These are phyloP conservation scores for Podospora comata DNA, from an alignment of 495 filamentous ascomycete species.

Conservation along the genomic window DNA sequence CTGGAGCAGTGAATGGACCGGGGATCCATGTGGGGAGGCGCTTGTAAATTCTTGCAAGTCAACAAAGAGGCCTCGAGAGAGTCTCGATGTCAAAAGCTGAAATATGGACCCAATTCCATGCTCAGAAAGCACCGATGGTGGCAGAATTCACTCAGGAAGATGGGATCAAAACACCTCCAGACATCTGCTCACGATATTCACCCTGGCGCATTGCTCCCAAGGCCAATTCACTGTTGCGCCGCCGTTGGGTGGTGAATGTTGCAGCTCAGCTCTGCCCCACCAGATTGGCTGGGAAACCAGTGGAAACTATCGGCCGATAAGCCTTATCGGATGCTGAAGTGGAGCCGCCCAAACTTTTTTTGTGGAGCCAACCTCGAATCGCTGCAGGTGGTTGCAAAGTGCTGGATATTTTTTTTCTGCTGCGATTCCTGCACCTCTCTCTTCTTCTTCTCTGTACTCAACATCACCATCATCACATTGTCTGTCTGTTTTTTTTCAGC, in stretches of 20 bases:
- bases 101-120: not conserved
- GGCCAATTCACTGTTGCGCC: not conserved
- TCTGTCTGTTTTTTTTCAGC: not conserved
- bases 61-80: not conserved
- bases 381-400: not conserved
- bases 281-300: conserved; percentile 21
- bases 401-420: conserved; percentile 21
- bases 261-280: not conserved
- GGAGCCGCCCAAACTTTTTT: conserved; percentile 24
- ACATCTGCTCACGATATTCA: not conserved
- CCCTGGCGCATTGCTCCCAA: not conserved
- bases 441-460: conserved; percentile 8
- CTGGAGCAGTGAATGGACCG: not conserved
- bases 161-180: not conserved
- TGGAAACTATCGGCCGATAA: conserved; percentile 21
- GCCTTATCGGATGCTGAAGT: conserved; percentile 23
- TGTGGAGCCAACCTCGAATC: conserved; percentile 19
- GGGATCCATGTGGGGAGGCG: not conserved
- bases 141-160: not conserved
- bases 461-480: conserved; percentile 4
- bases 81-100: not conserved
- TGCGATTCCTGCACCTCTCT: conserved; percentile 8
- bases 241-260: conserved; percentile 6
- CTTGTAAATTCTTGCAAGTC: not conserved
- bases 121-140: not conserved